Evolutionary conservation across 306 rosid species (phyloP), one percentile per base, ranked within the genome.

Genomic region (Arachis hypogaea): DNA sequence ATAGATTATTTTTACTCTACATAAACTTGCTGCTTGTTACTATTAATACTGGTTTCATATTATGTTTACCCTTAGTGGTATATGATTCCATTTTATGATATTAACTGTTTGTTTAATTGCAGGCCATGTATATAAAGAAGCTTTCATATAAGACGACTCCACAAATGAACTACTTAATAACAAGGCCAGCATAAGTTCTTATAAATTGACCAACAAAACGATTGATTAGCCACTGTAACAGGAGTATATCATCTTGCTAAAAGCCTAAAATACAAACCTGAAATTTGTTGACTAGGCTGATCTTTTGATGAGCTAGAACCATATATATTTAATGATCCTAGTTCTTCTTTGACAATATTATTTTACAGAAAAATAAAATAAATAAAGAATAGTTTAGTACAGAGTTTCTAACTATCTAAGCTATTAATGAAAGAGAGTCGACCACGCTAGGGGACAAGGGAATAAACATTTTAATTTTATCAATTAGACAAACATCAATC

Each of bases 271-370:
- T 68, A 80, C 92, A 58, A 67, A 91, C 97, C 95, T 78, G 83
- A 14, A 33, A 64, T 65, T 65, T 78, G 83, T 74, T 81, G 87
- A 68, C 68, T 73, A 44, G 68, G 86, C 56, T 84, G 89, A 59
- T 89, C 92, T 75, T 89, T 93, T 3, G 88, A 83, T 2, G 88
- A 83, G 82, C 85, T 86, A 72, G 86, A 88, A 44, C 87, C 93
- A 80, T 85, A 86, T 74, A 75, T 76, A 82, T 85, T 85, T 61
- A 88, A 80, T 41, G 90, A 89, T 36, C 72, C 82, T 42, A 82
- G 84, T 69, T 81, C 93, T 79, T 77, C 83, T 78, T 81, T 85
- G 28, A 22, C 79, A 71, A 54, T 14, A 3, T 47, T 54, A 29
- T 67, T 83, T 96, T 94, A 87, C 38, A 73, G 44, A 50, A 82